These are phyloP conservation scores for Russula griseocarnosa DNA, from an alignment of 768 basidiomycete genomes.

Conservation along the genomic window DNA sequence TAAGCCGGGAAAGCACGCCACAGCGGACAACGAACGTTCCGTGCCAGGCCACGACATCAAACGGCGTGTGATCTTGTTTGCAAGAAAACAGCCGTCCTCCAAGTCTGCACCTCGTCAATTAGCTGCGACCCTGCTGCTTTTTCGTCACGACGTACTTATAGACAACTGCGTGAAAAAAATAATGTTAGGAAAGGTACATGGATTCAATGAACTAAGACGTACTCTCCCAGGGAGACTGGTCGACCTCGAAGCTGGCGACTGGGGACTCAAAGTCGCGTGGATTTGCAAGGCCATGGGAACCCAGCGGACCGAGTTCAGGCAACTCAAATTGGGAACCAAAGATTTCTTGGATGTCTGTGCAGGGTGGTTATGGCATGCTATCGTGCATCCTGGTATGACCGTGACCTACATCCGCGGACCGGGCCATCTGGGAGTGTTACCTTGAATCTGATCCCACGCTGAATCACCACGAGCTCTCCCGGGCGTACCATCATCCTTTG, in stretches of 20 bases:
- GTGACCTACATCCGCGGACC: conserved; percentile 21
- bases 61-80: conserved; percentile 60
- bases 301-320: conserved; percentile 63
- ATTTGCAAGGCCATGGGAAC: conserved; percentile 63
- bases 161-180: conserved; percentile 45
- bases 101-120: conserved; percentile 38
- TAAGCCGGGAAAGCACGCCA: background rate
- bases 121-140: background rate
- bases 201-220: conserved; percentile 28
- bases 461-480: conserved; percentile 62
- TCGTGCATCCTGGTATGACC: background rate
- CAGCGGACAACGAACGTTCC: conserved; percentile 48
- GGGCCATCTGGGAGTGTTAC: conserved; percentile 37
- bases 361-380: background rate
- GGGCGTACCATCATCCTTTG: conserved; percentile 56
- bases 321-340: conserved; percentile 60
- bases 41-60: conserved; percentile 70
- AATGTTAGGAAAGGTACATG: background rate
- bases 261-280: conserved; percentile 61
- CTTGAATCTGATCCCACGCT: conserved; percentile 65
- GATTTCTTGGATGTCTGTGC: conserved; percentile 56
- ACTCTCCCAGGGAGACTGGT: conserved; percentile 59
- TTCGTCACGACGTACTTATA: background rate
- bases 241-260: conserved; percentile 61
- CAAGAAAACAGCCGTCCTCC: conserved; percentile 52